Evolutionary conservation across 2,329 filamentous ascomycete genomes (phyloP).

Genomic region (Nannizzia gypsea): DNA sequence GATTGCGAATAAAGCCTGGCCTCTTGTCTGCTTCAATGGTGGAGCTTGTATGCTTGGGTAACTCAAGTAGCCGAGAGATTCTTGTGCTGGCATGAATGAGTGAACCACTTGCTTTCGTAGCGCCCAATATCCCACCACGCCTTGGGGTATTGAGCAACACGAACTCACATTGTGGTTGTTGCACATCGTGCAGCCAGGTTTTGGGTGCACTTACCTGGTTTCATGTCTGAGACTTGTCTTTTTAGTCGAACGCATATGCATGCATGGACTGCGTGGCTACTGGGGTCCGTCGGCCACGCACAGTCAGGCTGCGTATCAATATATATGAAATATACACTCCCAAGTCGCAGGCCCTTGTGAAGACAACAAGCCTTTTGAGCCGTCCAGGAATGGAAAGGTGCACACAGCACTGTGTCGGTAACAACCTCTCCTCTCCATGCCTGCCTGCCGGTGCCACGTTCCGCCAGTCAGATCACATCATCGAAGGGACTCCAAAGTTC

Average conservation of each 20-base stretch:
- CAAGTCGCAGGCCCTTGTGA: neutral
- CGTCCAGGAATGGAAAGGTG: neutral
- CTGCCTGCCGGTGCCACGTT: neutral
- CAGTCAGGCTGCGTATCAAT: neutral
- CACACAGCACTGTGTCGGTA: neutral
- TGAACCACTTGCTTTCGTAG: too few species aligned
- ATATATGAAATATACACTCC: neutral
- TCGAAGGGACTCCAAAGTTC: neutral
- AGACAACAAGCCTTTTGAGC: neutral
- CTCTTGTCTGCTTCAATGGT: too few species aligned
- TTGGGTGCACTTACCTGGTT: neutral
- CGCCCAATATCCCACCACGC: too few species aligned
- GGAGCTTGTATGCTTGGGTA: too few species aligned
- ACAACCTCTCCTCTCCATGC: neutral
- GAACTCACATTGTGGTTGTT: neutral
- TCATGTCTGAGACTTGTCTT: neutral
- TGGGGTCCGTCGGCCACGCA: neutral
- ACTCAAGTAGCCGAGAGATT: too few species aligned
- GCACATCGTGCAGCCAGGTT: neutral
- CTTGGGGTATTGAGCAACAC: too few species aligned
- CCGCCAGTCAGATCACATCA: neutral
- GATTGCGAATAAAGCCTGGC: neutral
- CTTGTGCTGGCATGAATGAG: too few species aligned
- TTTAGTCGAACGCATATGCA: neutral
- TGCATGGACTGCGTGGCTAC: neutral